Conservation (phyloP, 2,329 filamentous ascomycete species). For the Madurella fahalii region DNA sequence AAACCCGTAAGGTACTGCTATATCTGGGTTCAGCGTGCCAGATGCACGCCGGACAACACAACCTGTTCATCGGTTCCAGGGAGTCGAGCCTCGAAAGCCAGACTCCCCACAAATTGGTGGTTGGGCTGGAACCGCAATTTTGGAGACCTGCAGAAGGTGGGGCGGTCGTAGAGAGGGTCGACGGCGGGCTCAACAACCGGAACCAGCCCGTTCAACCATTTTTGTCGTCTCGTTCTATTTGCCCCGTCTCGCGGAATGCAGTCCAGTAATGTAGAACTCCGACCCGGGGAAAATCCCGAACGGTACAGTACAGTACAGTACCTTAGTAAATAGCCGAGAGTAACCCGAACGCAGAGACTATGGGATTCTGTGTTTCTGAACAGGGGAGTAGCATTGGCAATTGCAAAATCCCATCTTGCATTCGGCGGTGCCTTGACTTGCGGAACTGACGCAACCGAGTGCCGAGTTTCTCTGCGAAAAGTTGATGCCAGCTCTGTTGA, state of each 20-base stretch:
- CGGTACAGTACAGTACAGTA: too few species aligned
- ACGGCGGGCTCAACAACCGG: slow-evolving; percentile 24
- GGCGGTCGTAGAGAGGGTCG: slow-evolving; percentile 4
- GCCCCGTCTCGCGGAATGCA: slow-evolving; percentile 12
- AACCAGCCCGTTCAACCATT: slow-evolving; percentile 23
- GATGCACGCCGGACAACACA: background rate
- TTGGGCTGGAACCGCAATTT: too few species aligned
- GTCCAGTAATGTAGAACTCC: slow-evolving; percentile 17
- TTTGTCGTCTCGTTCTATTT: slow-evolving; percentile 9
- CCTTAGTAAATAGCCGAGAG: too few species aligned
- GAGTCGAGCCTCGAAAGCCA: too few species aligned
- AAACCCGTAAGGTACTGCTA: background rate
- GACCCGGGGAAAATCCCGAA: background rate
- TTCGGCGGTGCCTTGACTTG: too few species aligned
- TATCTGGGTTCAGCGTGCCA: background rate
- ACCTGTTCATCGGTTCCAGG: too few species aligned
- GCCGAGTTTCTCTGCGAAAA: background rate
- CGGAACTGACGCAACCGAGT: too few species aligned
- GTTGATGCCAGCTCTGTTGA: slow-evolving; percentile 1
- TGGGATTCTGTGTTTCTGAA: too few species aligned
- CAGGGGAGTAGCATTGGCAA: too few species aligned
- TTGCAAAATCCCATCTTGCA: too few species aligned
- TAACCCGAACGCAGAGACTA: too few species aligned
- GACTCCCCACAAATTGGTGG: too few species aligned
- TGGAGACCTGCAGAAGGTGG: background rate